Evolutionary conservation across 2,329 filamentous ascomycete genomes (phyloP).

Genomic region (Pseudogymnoascus sp.): DNA sequence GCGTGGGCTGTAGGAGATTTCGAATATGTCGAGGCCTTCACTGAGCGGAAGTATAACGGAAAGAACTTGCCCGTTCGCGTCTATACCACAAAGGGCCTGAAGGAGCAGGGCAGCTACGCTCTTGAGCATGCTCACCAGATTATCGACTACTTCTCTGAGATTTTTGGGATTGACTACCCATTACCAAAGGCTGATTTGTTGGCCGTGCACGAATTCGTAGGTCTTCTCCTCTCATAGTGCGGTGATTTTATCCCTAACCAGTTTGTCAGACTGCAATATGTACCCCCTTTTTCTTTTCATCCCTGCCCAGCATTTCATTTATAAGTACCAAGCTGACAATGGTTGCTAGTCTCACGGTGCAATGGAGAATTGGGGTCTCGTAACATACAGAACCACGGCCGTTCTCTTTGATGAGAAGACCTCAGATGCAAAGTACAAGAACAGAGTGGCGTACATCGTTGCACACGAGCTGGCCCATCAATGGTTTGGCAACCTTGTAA

Average conservation of each 20-base stretch:
- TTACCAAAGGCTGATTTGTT: conserved; percentile 86
- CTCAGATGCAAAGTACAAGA: conserved; percentile 84
- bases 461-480: conserved; percentile 96
- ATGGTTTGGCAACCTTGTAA: conserved; percentile 88
- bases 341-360: conserved; percentile 50
- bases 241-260: background rate
- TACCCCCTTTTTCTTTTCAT: background rate
- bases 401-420: conserved; percentile 92
- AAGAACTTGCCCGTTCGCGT: conserved; percentile 87
- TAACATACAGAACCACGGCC: conserved; percentile 91
- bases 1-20: conserved; percentile 97
- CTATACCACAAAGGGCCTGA: conserved; percentile 90
- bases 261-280: background rate
- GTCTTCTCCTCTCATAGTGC: conserved; percentile 31
- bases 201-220: conserved; percentile 82
- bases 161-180: conserved; percentile 88
- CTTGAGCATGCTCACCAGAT: conserved; percentile 86
- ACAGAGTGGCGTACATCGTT: conserved; percentile 90
- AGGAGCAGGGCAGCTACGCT: conserved; percentile 83
- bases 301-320: background rate
- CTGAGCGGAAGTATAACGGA: conserved; percentile 81
- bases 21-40: conserved; percentile 89
- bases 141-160: conserved; percentile 93
- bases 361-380: conserved; percentile 95
- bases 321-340: conserved; percentile 30